Evolutionary conservation across 1,284 basidiomycete genomes (phyloP).

Genomic region (Gomphus bonarii): DNA sequence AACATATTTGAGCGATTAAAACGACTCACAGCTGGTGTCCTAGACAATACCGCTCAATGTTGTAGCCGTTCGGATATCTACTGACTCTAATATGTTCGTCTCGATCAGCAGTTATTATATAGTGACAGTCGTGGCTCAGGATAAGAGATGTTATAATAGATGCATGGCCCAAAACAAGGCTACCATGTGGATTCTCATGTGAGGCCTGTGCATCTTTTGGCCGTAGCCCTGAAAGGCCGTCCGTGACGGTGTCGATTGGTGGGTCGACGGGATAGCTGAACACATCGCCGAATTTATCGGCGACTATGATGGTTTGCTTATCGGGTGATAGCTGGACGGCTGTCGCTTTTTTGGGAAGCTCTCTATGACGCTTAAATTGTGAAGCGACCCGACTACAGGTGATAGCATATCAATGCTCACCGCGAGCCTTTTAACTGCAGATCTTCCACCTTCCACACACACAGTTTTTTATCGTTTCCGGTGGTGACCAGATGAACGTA

Average conservation of each 20-base stretch:
- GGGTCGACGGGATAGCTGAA: slow-evolving; percentile 50
- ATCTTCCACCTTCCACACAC: slow-evolving; percentile 56
- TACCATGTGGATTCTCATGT: slow-evolving; percentile 62
- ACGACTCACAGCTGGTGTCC: slow-evolving; percentile 58
- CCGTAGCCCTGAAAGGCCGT: slow-evolving; percentile 16
- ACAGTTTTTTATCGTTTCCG: slow-evolving; percentile 73
- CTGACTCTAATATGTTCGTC: slow-evolving; percentile 93
- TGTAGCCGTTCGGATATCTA: slow-evolving; percentile 75
- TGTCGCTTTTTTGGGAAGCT: slow-evolving; percentile 70
- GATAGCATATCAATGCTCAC: slow-evolving; percentile 30
- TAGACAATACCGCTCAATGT: slow-evolving; percentile 77
- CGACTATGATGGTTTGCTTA: slow-evolving; percentile 50
- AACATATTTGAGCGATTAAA: neutral
- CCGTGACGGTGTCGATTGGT: slow-evolving; percentile 11
- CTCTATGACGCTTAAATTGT: slow-evolving; percentile 33
- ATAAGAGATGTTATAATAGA: slow-evolving; percentile 71
- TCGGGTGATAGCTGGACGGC: slow-evolving; percentile 47
- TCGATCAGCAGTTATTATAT: slow-evolving; percentile 79
- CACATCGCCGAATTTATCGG: slow-evolving; percentile 85
- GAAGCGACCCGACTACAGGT: neutral
- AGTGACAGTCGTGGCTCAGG: slow-evolving; percentile 56
- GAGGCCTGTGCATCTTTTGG: slow-evolving; percentile 37
- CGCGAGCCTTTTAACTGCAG: slow-evolving; percentile 49
- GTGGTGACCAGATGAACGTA: slow-evolving; percentile 48
- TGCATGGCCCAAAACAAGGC: slow-evolving; percentile 76